phyloP scores from a whole-genome alignment of 139 green algal genomes.

The Chlorella vulgaris region DNA sequence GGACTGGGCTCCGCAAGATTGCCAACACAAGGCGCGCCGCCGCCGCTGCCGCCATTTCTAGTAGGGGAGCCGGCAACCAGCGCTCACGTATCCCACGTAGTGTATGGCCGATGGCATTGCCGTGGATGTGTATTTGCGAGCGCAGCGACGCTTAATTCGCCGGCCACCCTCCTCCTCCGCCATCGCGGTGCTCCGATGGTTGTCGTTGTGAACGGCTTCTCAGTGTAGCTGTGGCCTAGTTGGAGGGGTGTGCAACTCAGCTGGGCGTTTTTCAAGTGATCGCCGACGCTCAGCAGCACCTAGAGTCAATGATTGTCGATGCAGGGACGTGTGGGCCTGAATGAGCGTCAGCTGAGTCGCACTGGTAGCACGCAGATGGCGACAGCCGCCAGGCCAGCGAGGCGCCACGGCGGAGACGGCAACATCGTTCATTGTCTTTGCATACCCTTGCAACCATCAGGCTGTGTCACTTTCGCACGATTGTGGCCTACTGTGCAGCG shows the following conservation, averaged over 20 bases:
- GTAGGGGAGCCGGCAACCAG: neutral
- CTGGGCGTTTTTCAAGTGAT: neutral
- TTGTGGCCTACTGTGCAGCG: too few relatives aligned
- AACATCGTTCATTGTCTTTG: too few relatives aligned
- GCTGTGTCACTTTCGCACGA: too few relatives aligned
- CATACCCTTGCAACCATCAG: too few relatives aligned
- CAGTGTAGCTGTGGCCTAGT: too few relatives aligned
- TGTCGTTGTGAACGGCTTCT: too few relatives aligned
- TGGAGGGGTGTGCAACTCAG: too few relatives aligned
- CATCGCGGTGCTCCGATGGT: neutral
- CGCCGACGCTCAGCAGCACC: neutral
- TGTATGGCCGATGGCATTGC: slow-evolving; percentile 75
- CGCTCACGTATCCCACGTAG: slow-evolving; percentile 88
- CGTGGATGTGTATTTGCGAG: neutral
- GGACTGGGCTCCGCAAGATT: neutral
- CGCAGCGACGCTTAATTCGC: slow-evolving; percentile 50
- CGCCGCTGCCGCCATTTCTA: neutral
- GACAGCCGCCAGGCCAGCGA: too few relatives aligned
- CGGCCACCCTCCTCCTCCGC: neutral
- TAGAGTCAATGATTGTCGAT: neutral
- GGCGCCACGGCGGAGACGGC: too few relatives aligned
- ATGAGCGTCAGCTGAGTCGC: too few relatives aligned
- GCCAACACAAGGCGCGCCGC: neutral
- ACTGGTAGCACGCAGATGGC: too few relatives aligned
- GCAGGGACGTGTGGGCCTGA: too few relatives aligned